Percentiles rank a stretch among this genome's conserved stretches.
Evolutionary conservation across 2,329 filamentous ascomycete genomes (phyloP).

Genomic region (Clonostachys sp.): DNA sequence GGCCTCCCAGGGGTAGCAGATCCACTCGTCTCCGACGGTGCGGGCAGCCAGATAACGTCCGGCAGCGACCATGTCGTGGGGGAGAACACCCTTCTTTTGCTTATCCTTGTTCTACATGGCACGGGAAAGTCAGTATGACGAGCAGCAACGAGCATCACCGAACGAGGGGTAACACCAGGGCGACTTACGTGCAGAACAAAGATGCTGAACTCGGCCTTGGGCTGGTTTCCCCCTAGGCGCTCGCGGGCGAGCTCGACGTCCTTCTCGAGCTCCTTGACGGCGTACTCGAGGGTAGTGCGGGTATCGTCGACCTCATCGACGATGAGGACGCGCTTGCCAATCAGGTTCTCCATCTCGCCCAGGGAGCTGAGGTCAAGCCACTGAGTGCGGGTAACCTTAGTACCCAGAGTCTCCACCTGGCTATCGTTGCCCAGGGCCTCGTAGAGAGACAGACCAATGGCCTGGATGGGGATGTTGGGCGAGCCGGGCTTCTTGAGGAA

Average conservation of each 20-base stretch:
- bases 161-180: background rate
- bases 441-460: conserved; percentile 96
- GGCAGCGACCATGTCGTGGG: conserved; percentile 67
- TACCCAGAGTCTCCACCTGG: conserved; percentile 70
- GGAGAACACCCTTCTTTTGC: conserved; percentile 83
- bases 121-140: background rate
- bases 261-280: conserved; percentile 88
- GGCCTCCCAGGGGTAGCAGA: conserved; percentile 98
- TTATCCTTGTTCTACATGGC: conserved; percentile 85
- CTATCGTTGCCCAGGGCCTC: conserved; percentile 62
- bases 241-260: conserved; percentile 80
- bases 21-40: conserved; percentile 94
- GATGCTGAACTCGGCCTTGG: conserved; percentile 83
- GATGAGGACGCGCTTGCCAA: conserved; percentile 87
- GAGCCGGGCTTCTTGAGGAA: conserved; percentile 87
- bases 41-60: conserved; percentile 77
- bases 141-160: too few species aligned
- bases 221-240: conserved; percentile 58
- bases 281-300: conserved; percentile 89
- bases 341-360: conserved; percentile 78
- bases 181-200: conserved; percentile 83
- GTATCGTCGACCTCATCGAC: conserved; percentile 97
- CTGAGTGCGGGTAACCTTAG: conserved; percentile 94
- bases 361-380: conserved; percentile 90
- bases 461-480: conserved; percentile 98